Base-by-base conservation (phyloP, 2,329 filamentous ascomycete genomes). In the Lecanicillium sp. region DNA sequence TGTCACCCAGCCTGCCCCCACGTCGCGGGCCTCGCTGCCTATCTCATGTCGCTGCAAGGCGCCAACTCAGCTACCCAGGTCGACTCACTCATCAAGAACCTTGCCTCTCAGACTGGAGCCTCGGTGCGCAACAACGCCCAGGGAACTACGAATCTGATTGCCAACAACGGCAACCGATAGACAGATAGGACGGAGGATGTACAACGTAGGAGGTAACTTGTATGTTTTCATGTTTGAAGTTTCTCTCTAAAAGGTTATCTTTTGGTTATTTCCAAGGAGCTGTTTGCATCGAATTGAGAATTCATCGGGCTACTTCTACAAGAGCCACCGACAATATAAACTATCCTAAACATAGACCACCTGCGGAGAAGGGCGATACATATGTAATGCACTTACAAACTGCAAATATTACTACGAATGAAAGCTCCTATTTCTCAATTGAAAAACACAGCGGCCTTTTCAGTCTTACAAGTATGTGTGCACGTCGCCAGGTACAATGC, bases 21-120 rank as follows among this genome's bases (percentile, higher is more conserved):
- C 54, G 69, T 85, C 39, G 72, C 77, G 34, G 82, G 82, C 34
- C 65, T 86, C 4, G 78, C 77, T 12, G 79, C 79, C 19, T 86
- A 85, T 59, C 61, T 86, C 22, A 78, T 85, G 64, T 51, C 62
- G 37, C 66, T 78, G 39, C 71, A 77, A 59, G 50, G 57, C 38
- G 56, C 79, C 44, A 64, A 57, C 7, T 58, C 60, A 35, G 47
- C 56, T n/a, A 33, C 39, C 14, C 42, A 52, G 18, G 62, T 72
- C 17, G 59, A 55, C 29, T 59, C 51, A 11, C 66, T 78, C 40
- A 70, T 81, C 52, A 71, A 70, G 61, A 54, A 61, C 44, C 68
- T 81, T 18, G 77, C 74, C 31, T 48, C 49, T n/a, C 46, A 54
- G 28, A 65, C 66, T 3, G 66, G 68, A 29, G 67, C 71, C 4